Percentiles rank a stretch among this genome's conserved stretches.
Evolutionary conservation across 2,329 filamentous ascomycete species (phyloP).

Genomic region (Penicillium sp.): DNA sequence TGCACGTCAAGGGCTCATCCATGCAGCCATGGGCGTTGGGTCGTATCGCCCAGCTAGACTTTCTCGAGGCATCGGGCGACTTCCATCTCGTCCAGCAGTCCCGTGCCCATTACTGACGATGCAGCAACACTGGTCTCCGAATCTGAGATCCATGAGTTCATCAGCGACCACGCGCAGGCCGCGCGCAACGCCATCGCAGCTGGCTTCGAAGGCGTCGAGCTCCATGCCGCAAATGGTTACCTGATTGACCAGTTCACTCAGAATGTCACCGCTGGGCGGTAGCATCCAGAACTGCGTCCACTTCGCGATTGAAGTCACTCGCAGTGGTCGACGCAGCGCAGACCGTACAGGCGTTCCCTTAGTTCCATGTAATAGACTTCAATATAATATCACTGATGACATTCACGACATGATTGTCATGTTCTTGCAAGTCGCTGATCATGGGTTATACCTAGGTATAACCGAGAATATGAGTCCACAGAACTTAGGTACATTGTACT

Average conservation of each 20-base stretch:
- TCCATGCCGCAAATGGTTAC: conserved; percentile 48
- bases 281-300: conserved; percentile 47
- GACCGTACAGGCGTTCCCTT: conserved; percentile 45
- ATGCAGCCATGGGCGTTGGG: conserved; percentile 59
- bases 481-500: too few relatives aligned
- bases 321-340: conserved; percentile 42
- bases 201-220: conserved; percentile 50
- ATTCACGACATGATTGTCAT: too few relatives aligned
- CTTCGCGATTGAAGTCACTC: conserved; percentile 51
- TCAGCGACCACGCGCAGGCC: conserved; percentile 42
- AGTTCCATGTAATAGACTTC: conserved; percentile 40
- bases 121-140: conserved; percentile 24
- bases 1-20: conserved; percentile 59
- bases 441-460: too few relatives aligned
- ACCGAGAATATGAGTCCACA: too few relatives aligned
- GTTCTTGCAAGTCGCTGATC: too few relatives aligned
- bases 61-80: conserved; percentile 17
- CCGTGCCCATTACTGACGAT: conserved; percentile 15
- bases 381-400: too few relatives aligned
- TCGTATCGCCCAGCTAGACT: conserved; percentile 44
- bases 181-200: conserved; percentile 50
- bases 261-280: conserved; percentile 45
- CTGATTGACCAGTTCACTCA: conserved; percentile 50
- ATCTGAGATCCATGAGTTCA: conserved; percentile 42
- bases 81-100: conserved; percentile 21